Conservation (phyloP, 768 basidiomycete genomes). For the Psilocybe subaeruginosa region DNA sequence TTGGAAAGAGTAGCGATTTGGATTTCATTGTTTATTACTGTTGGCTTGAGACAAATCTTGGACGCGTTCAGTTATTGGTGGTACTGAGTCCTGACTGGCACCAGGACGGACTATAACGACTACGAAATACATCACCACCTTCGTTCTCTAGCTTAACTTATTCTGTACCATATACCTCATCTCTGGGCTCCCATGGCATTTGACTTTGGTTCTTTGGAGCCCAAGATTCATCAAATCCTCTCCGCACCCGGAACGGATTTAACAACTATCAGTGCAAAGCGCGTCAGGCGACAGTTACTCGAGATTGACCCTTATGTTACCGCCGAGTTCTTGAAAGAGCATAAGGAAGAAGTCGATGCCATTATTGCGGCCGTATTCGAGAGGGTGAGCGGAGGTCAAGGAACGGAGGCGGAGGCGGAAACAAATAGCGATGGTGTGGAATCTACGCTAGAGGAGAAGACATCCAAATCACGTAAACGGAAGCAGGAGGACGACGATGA, state of each 20-base stretch:
- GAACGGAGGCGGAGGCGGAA: conserved; percentile 29
- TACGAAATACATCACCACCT: conserved; percentile 3
- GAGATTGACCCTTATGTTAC: conserved; percentile 58
- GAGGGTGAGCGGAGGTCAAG: conserved; percentile 47
- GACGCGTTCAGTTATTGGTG: conserved; percentile 16
- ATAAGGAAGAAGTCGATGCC: conserved; percentile 69
- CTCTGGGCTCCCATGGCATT: conserved; percentile 43
- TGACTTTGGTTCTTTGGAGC: conserved; percentile 58
- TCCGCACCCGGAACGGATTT: conserved; percentile 79
- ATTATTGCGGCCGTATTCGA: conserved; percentile 72
- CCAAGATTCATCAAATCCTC: conserved; percentile 69
- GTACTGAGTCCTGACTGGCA: conserved; percentile 6
- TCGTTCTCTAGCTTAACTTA: conserved; percentile 21
- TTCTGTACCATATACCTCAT: conserved; percentile 24
- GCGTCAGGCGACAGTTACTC: conserved; percentile 76
- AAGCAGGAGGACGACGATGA: conserved; percentile 39
- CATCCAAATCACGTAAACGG: conserved; percentile 35
- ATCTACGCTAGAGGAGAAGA: conserved; percentile 25
- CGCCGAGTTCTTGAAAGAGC: conserved; percentile 60
- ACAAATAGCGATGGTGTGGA: conserved; percentile 30
- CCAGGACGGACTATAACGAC: conserved; percentile 13
- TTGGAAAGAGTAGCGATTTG: no score
- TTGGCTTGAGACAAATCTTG: conserved; percentile 11
- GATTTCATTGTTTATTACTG: no score
- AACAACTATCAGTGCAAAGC: conserved; percentile 82